Percentiles rank a stretch among this genome's conserved stretches.
Conservation (phyloP, 176 grass and related monocot genomes). For the Triticum aestivum region IWGSC_CS_RefSeq_v2.1 NC_057810.1:586974227-586974726, state of each 20-base stretch:
- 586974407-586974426: neutral
- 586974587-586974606: neutral
- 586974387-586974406: neutral
- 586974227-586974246: too few species aligned
- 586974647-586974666: neutral
- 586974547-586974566: neutral
- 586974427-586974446: neutral
- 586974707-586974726: neutral
- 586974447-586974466: too few species aligned
- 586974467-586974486: neutral
- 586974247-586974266: too few species aligned
- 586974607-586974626: neutral
- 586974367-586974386: neutral
- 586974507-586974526: neutral
- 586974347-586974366: neutral
- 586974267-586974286: too few species aligned
- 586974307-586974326: too few species aligned
- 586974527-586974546: neutral
- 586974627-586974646: neutral
- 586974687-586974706: conserved; percentile 3
- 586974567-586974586: neutral
- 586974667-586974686: neutral
- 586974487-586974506: neutral
- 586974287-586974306: too few species aligned
- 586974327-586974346: neutral